Percentiles rank a stretch among this genome's conserved stretches.
Conservation (phyloP, 1,284 basidiomycete species). For the Pholiota adiposa region DNA sequence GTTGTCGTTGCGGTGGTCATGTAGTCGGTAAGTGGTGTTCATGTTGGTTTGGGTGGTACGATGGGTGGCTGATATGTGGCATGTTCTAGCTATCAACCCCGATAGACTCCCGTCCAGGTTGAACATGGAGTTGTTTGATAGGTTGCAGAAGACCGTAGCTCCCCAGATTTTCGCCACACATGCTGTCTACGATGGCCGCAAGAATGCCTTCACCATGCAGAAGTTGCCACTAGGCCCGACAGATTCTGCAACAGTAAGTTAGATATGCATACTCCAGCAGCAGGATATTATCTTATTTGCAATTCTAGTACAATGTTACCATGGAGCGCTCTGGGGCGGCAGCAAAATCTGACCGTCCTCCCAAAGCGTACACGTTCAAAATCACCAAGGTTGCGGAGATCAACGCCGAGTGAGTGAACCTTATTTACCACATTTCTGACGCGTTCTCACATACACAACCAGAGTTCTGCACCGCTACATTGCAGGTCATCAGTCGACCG, state of each 20-base stretch:
- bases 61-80: not conserved
- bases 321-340: constrained; percentile 13
- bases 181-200: constrained; percentile 74
- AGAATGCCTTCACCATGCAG: constrained; percentile 68
- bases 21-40: constrained; percentile 30
- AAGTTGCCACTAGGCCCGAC: constrained; percentile 55
- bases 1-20: not conserved
- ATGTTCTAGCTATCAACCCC: constrained; percentile 50
- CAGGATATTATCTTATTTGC: not conserved
- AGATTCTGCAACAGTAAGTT: constrained; percentile 45
- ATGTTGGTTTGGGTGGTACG: too few relatives aligned
- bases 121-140: constrained; percentile 63
- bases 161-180: constrained; percentile 55
- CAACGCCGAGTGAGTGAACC: constrained; percentile 33
- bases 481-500: constrained; percentile 64
- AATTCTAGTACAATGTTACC: constrained; percentile 25
- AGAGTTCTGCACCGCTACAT: constrained; percentile 71
- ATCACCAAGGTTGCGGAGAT: constrained; percentile 55
- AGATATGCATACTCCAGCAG: not conserved
- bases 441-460: not conserved
- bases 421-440: constrained; percentile 7
- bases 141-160: constrained; percentile 54
- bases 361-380: constrained; percentile 64
- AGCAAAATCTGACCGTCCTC: constrained; percentile 40
- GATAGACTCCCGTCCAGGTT: constrained; percentile 62